Conservation (phyloP, 768 basidiomycete species). For the Hydnomerulius pinastri region DNA sequence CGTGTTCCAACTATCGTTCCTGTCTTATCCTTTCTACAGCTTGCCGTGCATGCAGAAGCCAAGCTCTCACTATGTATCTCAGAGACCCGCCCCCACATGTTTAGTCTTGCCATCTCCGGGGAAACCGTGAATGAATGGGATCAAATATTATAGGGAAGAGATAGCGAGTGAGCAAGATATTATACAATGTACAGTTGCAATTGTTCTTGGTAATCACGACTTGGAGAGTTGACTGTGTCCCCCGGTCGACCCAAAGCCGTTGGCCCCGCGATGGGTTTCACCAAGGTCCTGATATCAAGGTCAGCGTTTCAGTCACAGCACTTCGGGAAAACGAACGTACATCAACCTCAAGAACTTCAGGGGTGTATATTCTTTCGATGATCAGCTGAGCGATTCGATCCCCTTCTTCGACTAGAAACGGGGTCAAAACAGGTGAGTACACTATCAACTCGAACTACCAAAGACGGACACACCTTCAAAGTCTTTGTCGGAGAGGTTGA, state of each 20-base stretch:
- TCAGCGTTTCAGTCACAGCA: slow-evolving; percentile 3
- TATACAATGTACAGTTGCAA: neutral
- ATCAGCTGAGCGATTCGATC: slow-evolving; percentile 97
- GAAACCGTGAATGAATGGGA: no score
- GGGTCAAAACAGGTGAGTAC: slow-evolving; percentile 4
- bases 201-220: slow-evolving; percentile 4
- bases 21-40: neutral
- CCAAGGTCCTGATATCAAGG: slow-evolving; percentile 65
- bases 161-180: slow-evolving; percentile 5
- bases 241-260: slow-evolving; percentile 95
- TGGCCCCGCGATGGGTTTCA: slow-evolving; percentile 78
- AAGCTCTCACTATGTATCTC: no score
- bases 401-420: slow-evolving; percentile 74
- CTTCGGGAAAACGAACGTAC: slow-evolving; percentile 45
- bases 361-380: slow-evolving; percentile 85
- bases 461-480: slow-evolving; percentile 63
- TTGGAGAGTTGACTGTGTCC: slow-evolving; percentile 60
- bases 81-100: no score
- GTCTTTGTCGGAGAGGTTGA: slow-evolving; percentile 88
- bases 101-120: no score
- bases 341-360: slow-evolving; percentile 83
- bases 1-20: neutral
- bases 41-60: no score
- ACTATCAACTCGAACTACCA: neutral
- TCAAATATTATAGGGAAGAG: neutral